Percentiles rank a stretch among this genome's conserved stretches.
These are phyloP conservation scores for Nitzschia sp. DNA, from an alignment of 108 stramenopile species.

Conservation along the genomic window DNA sequence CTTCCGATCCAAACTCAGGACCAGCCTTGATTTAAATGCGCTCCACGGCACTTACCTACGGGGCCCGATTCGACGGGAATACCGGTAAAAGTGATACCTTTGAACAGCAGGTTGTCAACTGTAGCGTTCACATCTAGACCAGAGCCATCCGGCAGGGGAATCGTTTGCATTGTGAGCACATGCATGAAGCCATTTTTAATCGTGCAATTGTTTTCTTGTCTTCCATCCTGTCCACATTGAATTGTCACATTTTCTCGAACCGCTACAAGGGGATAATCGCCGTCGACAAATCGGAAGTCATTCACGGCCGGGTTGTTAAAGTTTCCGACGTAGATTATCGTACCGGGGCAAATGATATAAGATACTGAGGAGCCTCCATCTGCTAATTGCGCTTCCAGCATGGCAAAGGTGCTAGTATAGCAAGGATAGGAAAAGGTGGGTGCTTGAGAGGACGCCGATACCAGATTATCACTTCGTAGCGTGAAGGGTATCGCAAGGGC, in stretches of 20 bases:
- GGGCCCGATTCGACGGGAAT: no score
- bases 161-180: background rate
- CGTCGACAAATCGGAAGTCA: background rate
- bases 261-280: constrained; percentile 11
- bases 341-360: constrained; percentile 21
- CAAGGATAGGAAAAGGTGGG: constrained; percentile 17
- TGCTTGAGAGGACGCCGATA: no score
- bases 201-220: constrained; percentile 12
- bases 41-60: no score
- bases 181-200: constrained; percentile 20
- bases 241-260: constrained; percentile 1
- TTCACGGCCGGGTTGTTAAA: background rate
- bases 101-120: constrained; percentile 2
- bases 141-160: background rate
- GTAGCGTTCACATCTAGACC: background rate
- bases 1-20: no score
- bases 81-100: constrained; percentile 13
- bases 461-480: background rate
- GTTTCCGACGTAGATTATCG: constrained; percentile 9
- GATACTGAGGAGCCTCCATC: background rate
- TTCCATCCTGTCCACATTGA: constrained; percentile 23
- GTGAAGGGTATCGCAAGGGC: background rate
- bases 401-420: constrained; percentile 9
- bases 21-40: no score
- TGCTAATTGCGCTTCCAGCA: constrained; percentile 6